A percentile compares a stretch with the other conserved stretches of the same genome.
Evolutionary conservation across 2,329 filamentous ascomycete genomes (phyloP).

Genomic region (Hymenoscyphus infarciens): DNA sequence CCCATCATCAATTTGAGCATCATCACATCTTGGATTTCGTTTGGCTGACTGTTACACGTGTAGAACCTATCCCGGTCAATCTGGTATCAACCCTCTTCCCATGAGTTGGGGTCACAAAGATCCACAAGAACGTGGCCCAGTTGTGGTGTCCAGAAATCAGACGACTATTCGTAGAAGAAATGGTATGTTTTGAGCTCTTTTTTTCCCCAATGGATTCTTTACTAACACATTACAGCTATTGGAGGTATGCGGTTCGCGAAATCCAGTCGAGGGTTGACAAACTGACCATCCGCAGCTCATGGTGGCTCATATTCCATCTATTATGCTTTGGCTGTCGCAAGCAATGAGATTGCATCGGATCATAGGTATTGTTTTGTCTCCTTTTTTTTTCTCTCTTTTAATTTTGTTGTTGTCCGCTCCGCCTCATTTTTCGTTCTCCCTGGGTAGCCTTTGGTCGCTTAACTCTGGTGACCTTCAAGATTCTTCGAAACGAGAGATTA

Average conservation of each 20-base stretch:
- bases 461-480: neutral
- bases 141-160: conserved; percentile 75
- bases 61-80: conserved; percentile 87
- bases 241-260: conserved; percentile 46
- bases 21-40: neutral
- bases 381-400: neutral
- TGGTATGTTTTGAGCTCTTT: conserved; percentile 47
- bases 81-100: conserved; percentile 85
- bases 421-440: neutral
- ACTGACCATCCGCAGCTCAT: conserved; percentile 57
- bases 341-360: conserved; percentile 79
- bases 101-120: conserved; percentile 85
- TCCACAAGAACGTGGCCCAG: conserved; percentile 72
- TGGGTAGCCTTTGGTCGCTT: neutral
- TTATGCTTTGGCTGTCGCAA: conserved; percentile 87
- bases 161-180: conserved; percentile 78
- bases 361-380: conserved; percentile 52
- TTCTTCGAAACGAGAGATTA: neutral
- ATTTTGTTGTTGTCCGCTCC: neutral
- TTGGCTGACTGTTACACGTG: conserved; percentile 17
- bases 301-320: conserved; percentile 96
- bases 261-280: neutral
- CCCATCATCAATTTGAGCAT: neutral
- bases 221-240: conserved; percentile 44
- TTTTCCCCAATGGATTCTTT: conserved; percentile 22